These are phyloP conservation scores for Leccinum pallidistipes DNA, from an alignment of 1,284 basidiomycete genomes.

Conservation along the genomic window DNA sequence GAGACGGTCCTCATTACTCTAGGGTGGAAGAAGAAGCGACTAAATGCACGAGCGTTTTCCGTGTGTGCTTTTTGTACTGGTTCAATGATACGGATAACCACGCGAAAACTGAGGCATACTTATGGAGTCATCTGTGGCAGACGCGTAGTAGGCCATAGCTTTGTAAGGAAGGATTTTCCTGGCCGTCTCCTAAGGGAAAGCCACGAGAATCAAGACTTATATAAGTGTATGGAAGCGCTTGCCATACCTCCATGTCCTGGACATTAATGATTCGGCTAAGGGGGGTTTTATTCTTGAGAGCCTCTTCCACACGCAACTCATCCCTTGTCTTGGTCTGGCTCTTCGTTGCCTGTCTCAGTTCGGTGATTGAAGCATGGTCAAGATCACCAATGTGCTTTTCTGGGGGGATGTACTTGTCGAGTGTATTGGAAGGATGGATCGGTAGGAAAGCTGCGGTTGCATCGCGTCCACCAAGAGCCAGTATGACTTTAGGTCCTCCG, in stretches of 20 bases:
- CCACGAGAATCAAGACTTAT: background rate
- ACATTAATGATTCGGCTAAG: constrained; percentile 70
- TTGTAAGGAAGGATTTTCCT: constrained; percentile 68
- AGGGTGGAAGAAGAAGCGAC: constrained; percentile 80
- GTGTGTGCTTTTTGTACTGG: constrained; percentile 43
- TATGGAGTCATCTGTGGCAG: constrained; percentile 80
- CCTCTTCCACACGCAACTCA: constrained; percentile 65
- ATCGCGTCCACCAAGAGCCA: constrained; percentile 81
- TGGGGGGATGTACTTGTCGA: constrained; percentile 62
- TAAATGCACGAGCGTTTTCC: constrained; percentile 75
- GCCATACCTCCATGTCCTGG: constrained; percentile 73
- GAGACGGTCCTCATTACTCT: constrained; percentile 75
- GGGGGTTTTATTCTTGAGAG: constrained; percentile 60
- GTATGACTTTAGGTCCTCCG: constrained; percentile 75
- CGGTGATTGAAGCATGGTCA: constrained; percentile 50
- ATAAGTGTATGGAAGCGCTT: background rate
- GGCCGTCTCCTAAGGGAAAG: constrained; percentile 50
- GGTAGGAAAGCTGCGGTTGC: constrained; percentile 73
- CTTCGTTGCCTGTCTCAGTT: constrained; percentile 41
- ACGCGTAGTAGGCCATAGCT: constrained; percentile 80
- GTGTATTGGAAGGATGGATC: constrained; percentile 71
- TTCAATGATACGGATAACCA: constrained; percentile 3
- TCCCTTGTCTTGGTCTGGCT: constrained; percentile 62
- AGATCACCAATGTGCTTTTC: constrained; percentile 74
- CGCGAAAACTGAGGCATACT: constrained; percentile 46